phyloP scores from a whole-genome alignment of 805 yeast species.

The Monosporozyma siamensis region DNA sequence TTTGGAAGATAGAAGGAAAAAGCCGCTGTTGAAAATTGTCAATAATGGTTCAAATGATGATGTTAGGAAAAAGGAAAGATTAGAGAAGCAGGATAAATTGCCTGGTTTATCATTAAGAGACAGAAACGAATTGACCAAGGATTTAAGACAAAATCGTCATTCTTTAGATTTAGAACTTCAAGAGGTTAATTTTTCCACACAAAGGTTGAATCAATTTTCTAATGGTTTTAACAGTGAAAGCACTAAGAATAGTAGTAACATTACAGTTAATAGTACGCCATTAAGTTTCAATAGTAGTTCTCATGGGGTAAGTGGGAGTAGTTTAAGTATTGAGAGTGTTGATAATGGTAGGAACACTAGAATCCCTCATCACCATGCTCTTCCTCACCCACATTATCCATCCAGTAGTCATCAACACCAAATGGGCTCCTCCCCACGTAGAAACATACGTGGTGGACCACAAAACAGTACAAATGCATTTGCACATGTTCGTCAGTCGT shows the following conservation, averaged over 20 bases:
- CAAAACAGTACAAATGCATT: not conserved
- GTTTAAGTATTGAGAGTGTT: not conserved
- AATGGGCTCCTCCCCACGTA: not conserved
- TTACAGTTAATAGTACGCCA: not conserved
- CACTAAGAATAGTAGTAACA: not conserved
- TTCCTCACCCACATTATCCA: not conserved
- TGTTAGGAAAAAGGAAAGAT: not conserved
- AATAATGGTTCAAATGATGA: not conserved
- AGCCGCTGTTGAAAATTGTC: too few relatives aligned
- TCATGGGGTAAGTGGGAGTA: not conserved
- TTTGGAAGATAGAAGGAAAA: slow-evolving; percentile 11
- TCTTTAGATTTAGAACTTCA: slow-evolving; percentile 26
- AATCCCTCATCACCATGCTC: not conserved
- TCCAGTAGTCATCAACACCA: not conserved
- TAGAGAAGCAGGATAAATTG: not conserved
- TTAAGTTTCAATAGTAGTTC: not conserved
- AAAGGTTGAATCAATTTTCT: not conserved
- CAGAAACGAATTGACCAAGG: not conserved
- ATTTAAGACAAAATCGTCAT: slow-evolving; percentile 6
- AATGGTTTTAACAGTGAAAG: not conserved
- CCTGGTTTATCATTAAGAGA: not conserved
- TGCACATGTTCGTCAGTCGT: slow-evolving; percentile 19
- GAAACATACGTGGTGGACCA: not conserved
- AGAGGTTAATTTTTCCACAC: slow-evolving; percentile 13
- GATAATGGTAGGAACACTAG: not conserved